A percentile compares a stretch with the other conserved stretches of the same genome.
phyloP scores from a whole-genome alignment of 73 alveolate species.

The Effrenium voratum region DNA sequence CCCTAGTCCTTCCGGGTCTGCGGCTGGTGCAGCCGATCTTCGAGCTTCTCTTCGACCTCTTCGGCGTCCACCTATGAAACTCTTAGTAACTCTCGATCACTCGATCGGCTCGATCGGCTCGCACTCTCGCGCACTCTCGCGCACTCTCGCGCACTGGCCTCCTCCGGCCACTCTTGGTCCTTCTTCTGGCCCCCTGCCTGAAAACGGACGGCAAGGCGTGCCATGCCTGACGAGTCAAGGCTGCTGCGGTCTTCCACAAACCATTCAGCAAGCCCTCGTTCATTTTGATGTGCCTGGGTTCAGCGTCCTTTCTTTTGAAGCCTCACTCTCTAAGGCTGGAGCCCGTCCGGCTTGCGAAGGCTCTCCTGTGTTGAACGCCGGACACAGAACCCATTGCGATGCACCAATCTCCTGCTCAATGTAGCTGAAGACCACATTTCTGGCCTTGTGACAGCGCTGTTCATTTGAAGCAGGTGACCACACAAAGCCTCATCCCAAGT shows the following conservation, averaged over 20 bases:
- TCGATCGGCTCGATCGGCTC: too few species aligned
- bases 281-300: constrained; percentile 68
- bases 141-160: too few species aligned
- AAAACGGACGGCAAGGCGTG: background rate
- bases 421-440: constrained; percentile 52
- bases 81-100: background rate
- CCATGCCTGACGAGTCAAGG: background rate
- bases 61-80: constrained; percentile 45
- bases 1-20: background rate
- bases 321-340: background rate
- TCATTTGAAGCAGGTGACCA: background rate
- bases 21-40: constrained; percentile 68
- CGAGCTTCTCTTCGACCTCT: constrained; percentile 79
- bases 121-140: too few species aligned
- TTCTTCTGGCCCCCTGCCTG: constrained; percentile 92
- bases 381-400: too few species aligned
- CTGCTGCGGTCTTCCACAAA: constrained; percentile 48
- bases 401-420: constrained; percentile 87
- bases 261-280: constrained; percentile 75
- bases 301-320: background rate
- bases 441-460: constrained; percentile 4
- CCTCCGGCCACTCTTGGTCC: constrained; percentile 87
- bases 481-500: constrained; percentile 58
- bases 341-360: constrained; percentile 65
- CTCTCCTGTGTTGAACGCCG: constrained; percentile 27